These are phyloP conservation scores for Furculomyces boomerangus DNA, from an alignment of 371 early-diverging fungal genomes.

Conservation along the genomic window DNA sequence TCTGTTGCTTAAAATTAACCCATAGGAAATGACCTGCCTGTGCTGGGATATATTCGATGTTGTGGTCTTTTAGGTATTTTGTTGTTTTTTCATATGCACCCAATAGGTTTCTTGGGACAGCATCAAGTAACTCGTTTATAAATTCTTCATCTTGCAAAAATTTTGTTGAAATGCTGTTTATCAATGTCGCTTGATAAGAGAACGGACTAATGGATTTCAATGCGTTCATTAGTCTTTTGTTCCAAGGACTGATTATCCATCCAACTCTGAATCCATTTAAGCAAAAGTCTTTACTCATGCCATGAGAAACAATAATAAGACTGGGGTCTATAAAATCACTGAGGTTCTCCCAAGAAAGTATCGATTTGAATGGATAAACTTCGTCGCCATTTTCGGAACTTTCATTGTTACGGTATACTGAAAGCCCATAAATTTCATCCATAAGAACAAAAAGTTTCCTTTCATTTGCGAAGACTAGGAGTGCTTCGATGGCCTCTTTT, in stretches of 20 bases:
- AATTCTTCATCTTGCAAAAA: slow-evolving; percentile 33
- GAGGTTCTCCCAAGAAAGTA: slow-evolving; percentile 32
- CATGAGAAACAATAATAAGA: slow-evolving; percentile 48
- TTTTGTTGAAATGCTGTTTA: slow-evolving; percentile 31
- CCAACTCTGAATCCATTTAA: slow-evolving; percentile 51
- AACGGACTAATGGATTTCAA: slow-evolving; percentile 29
- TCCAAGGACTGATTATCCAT: slow-evolving; percentile 40
- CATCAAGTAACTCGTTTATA: slow-evolving; percentile 34
- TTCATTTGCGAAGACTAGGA: slow-evolving; percentile 35
- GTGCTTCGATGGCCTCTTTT: slow-evolving; percentile 27
- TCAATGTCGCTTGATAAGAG: slow-evolving; percentile 32
- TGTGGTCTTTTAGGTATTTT: slow-evolving; percentile 21
- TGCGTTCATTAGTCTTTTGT: slow-evolving; percentile 23
- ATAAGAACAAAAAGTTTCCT: slow-evolving; percentile 47
- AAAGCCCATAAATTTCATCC: slow-evolving; percentile 72
- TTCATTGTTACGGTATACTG: slow-evolving; percentile 24
- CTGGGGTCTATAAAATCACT: slow-evolving; percentile 36
- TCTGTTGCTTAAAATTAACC: slow-evolving; percentile 26
- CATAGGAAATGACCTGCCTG: slow-evolving; percentile 51
- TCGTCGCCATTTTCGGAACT: neutral
- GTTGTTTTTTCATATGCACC: slow-evolving; percentile 26
- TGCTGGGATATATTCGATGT: slow-evolving; percentile 32
- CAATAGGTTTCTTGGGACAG: slow-evolving; percentile 34
- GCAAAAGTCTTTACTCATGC: slow-evolving; percentile 60
- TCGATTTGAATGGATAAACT: slow-evolving; percentile 28